A percentile compares a stretch with the other conserved stretches of the same genome.
Evolutionary conservation across 1,284 basidiomycete species (phyloP).

Genomic region (Phylloboletellus chloephorus): DNA sequence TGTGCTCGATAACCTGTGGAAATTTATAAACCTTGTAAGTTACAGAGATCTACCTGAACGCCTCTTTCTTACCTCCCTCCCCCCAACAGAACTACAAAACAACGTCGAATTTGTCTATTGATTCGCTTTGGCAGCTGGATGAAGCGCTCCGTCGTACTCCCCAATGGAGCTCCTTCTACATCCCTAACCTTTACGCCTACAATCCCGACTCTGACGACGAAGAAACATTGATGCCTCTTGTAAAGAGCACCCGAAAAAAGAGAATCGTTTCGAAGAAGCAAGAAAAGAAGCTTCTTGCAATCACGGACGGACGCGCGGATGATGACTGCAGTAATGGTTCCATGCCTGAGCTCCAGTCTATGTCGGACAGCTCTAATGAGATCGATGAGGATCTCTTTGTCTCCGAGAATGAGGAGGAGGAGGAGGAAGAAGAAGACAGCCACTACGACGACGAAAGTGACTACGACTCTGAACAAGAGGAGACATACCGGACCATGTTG

Average conservation of each 20-base stretch:
- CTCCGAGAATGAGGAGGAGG: constrained; percentile 35
- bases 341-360: constrained; percentile 60
- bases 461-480: constrained; percentile 67
- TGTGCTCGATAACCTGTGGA: constrained; percentile 61
- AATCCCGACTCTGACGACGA: constrained; percentile 22
- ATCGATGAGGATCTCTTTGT: constrained; percentile 28
- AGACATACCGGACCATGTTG: constrained; percentile 51
- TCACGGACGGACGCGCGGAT: constrained; percentile 39
- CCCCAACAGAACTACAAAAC: constrained; percentile 51
- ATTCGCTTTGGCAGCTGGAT: constrained; percentile 60
- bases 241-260: constrained; percentile 22
- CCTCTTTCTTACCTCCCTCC: constrained; percentile 1
- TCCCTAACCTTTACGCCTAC: constrained; percentile 24
- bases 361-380: constrained; percentile 52
- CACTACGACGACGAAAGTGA: constrained; percentile 41
- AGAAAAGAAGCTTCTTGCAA: constrained; percentile 42
- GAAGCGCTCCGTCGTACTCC: constrained; percentile 48
- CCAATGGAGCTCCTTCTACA: constrained; percentile 52
- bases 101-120: constrained; percentile 47
- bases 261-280: constrained; percentile 25
- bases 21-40: constrained; percentile 49
- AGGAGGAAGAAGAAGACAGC: constrained; percentile 37
- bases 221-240: constrained; percentile 8
- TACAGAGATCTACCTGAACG: not conserved
- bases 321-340: constrained; percentile 43